phyloP scores from a whole-genome alignment of 1,284 basidiomycete genomes.

The Phellinidium pouzarii region DNA sequence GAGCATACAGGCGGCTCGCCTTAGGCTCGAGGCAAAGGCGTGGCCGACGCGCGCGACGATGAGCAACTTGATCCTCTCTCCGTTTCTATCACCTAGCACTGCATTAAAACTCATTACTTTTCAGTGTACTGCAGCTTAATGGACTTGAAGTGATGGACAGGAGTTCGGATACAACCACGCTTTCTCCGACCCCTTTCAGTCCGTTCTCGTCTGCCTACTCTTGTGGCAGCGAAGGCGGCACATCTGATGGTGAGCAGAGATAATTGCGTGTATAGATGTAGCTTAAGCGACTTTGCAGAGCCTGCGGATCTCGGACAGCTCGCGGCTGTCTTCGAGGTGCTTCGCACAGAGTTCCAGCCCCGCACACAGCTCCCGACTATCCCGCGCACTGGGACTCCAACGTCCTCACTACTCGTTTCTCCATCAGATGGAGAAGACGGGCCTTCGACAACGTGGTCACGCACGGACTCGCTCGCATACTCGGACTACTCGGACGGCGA shows the following conservation, averaged over 20 bases:
- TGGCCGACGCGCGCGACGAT: conserved; percentile 1
- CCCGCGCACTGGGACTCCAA: conserved; percentile 21
- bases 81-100: neutral
- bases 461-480: conserved; percentile 1
- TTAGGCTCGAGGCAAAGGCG: conserved; percentile 9
- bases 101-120: neutral
- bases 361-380: conserved; percentile 22
- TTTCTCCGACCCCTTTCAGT: conserved; percentile 40
- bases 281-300: conserved; percentile 35
- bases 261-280: conserved; percentile 10
- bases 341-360: conserved; percentile 45
- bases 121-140: neutral
- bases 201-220: conserved; percentile 38
- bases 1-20: neutral
- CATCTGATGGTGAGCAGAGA: conserved; percentile 52
- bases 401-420: conserved; percentile 15
- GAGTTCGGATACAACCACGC: conserved; percentile 32
- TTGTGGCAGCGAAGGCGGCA: conserved; percentile 45
- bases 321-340: conserved; percentile 60
- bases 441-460: conserved; percentile 11
- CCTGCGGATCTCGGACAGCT: conserved; percentile 73
- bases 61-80: conserved; percentile 1
- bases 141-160: conserved; percentile 12
- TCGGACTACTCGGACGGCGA: conserved; percentile 13
- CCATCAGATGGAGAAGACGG: conserved; percentile 16